phyloP scores from a whole-genome alignment of 108 stramenopile genomes.

The Cyclotella cryptica region DNA sequence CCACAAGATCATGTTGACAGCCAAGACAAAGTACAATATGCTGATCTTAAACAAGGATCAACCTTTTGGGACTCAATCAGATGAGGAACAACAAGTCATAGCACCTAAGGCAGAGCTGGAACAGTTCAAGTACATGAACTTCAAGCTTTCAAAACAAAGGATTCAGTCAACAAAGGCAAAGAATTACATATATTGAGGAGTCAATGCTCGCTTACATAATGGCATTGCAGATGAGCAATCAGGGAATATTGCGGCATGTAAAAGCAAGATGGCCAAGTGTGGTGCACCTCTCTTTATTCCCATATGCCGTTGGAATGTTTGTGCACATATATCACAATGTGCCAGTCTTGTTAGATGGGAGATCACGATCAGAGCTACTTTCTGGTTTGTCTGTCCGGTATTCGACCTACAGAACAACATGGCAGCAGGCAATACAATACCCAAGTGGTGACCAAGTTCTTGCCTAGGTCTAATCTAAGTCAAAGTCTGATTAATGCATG shows the following conservation, averaged over 20 bases:
- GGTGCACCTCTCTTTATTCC: slow-evolving; percentile 46
- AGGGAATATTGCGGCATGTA: slow-evolving; percentile 33
- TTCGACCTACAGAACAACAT: slow-evolving; percentile 29
- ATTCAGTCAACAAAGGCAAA: slow-evolving; percentile 9
- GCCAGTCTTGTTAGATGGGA: background rate
- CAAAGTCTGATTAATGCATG: slow-evolving; percentile 21
- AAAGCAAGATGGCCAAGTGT: slow-evolving; percentile 26
- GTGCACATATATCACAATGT: slow-evolving; percentile 1
- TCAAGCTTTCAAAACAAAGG: too few relatives aligned
- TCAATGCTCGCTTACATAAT: slow-evolving; percentile 28
- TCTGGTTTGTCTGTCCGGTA: slow-evolving; percentile 31
- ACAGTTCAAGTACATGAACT: too few relatives aligned
- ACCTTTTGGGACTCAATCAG: too few relatives aligned
- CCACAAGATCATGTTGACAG: too few relatives aligned
- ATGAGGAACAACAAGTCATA: too few relatives aligned
- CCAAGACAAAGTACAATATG: too few relatives aligned
- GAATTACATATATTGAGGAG: slow-evolving; percentile 38
- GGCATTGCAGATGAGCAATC: slow-evolving; percentile 32
- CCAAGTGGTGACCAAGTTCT: slow-evolving; percentile 11
- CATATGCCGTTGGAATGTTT: slow-evolving; percentile 27
- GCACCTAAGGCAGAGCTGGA: too few relatives aligned
- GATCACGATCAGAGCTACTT: slow-evolving; percentile 25
- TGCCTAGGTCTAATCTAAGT: slow-evolving; percentile 34
- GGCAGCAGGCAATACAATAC: too few relatives aligned
- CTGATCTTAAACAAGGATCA: too few relatives aligned